Base-by-base conservation (phyloP, 2,329 filamentous ascomycete species). In the Aspergillus ochraceus region DNA sequence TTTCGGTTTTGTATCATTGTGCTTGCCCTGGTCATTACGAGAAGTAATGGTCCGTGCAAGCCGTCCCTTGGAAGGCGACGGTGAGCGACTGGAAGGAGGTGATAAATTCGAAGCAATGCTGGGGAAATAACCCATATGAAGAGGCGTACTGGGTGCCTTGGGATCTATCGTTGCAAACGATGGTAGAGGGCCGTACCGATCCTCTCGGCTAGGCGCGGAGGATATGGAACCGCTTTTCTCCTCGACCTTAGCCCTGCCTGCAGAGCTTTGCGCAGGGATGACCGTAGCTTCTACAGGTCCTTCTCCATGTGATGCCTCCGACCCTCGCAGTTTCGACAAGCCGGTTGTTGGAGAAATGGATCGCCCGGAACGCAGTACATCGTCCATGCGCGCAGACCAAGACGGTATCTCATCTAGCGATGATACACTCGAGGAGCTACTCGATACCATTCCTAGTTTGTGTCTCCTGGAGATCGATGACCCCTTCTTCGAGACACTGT, bases 21-120 rank as follows among this genome's bases (percentile, higher is more conserved):
- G 72, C 70, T 78, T 69, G 67, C 67, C 74, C 51, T 71, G 70
- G 55, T 74, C 75, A 52, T 72, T 74, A 12, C 74, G 74, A 32
- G 79, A 71, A 19, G 68, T 74, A 32, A 78, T 76, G 12, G 81
- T 69, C n/a, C 74, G 73, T 4, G 73, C 68, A 29, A 78, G 68
- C 0, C 85, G 83, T 56, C 86, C 89, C 54, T 87, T 83, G 0
- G 80, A 77, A 30, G 89, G 89, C 6, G 90, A 91, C 2, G 80
- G 79, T 1, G 84, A 81, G 24, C 89, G 84, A 67, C 88, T 91
- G 8, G 80, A 80, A 3, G 82, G 79, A 1, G 87, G 84, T 3
- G 89, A 90, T 9, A 89, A 72, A 58, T 90, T 87, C 64, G 85
- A 81, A 22, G 84, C 83, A 60, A 88, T 84, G 12, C 82, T 83